Evolutionary conservation across 2,329 filamentous ascomycete species (phyloP), one percentile per base, ranked within the genome.

Genomic region (Capronia americana): DNA sequence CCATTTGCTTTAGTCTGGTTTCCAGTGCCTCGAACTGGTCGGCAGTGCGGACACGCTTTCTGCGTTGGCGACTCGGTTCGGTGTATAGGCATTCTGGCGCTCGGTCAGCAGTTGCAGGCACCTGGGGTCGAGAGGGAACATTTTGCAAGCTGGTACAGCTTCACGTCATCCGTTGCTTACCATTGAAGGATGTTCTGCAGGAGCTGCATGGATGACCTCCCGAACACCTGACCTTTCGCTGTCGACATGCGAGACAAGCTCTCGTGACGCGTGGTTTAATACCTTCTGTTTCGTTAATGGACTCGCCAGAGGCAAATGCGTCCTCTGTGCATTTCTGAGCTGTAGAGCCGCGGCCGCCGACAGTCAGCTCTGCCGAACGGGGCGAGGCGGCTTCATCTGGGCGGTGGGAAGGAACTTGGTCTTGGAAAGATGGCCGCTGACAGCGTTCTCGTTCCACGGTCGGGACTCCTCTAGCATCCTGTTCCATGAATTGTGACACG

Each of bases 21-120:
- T 61, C 30, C 24, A 61, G 46, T 24, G 58, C 28, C 58, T 61
- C 58, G 46, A 61, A 41, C 8, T 61, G 58, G 26, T 61, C 58
- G 10, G 14, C 20, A 24, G 58, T 53, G 12, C 58, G 58, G 32
- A 61, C 38, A 30, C 48, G 26, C 32, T 41, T 61, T 54, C 58
- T 53, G 26, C 48, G 44, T 50, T 30, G 50, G 46, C 46, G 58
- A 38, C 28, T 50, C 8, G 58, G 58, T 61, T 61, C 58, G 28
- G 58, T 14, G 7, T 61, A 61, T 6, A 53, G 44, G 14, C 58
- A 61, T 5, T 61, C 58, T 61, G 23, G 34, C 17, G 7, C 17
- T 50, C 46, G 8, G 48, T 61, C 23, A 61, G 58, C 24, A 20
- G 20, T 23, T 38, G 17, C 38, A 32, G 46, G 8, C 53, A 12